phyloP scores from a whole-genome alignment of 331 rosid species.

The Malus hybrid region DNA sequence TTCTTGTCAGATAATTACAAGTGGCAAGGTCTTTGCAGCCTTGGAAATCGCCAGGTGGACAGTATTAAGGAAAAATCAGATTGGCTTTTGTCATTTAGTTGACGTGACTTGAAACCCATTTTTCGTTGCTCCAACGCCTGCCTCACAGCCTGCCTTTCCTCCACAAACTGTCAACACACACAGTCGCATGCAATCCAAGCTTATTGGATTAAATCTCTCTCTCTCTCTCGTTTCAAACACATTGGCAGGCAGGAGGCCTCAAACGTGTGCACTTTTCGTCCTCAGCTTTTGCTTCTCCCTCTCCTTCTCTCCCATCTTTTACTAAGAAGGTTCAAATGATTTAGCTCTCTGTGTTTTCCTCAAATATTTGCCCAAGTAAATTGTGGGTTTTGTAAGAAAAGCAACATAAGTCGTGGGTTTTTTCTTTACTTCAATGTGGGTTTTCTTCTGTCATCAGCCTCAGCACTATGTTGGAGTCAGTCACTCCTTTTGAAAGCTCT shows the following conservation, averaged over 20 bases:
- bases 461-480: slow-evolving; percentile 57
- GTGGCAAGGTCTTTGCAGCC: neutral
- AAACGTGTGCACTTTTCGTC: slow-evolving; percentile 53
- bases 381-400: slow-evolving; percentile 14
- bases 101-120: neutral
- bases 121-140: neutral
- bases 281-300: slow-evolving; percentile 23
- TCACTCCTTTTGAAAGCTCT: slow-evolving; percentile 48
- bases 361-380: neutral
- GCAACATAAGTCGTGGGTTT: neutral
- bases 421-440: slow-evolving; percentile 30
- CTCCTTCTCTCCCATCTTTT: neutral
- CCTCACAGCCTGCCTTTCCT: slow-evolving; percentile 10
- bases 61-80: slow-evolving; percentile 13
- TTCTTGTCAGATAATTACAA: too few relatives aligned
- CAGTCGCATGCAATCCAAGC: neutral
- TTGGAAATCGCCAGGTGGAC: slow-evolving; percentile 22
- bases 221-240: neutral
- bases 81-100: neutral
- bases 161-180: slow-evolving; percentile 4
- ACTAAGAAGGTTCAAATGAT: neutral
- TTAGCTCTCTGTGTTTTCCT: neutral
- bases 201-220: slow-evolving; percentile 18
- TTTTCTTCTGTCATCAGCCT: slow-evolving; percentile 31
- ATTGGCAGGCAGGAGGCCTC: too few relatives aligned